Percentiles rank a stretch among this genome's conserved stretches.
These are phyloP conservation scores for Calophaca sinica DNA, from an alignment of 306 rosid species.

Conservation along the genomic window DNA sequence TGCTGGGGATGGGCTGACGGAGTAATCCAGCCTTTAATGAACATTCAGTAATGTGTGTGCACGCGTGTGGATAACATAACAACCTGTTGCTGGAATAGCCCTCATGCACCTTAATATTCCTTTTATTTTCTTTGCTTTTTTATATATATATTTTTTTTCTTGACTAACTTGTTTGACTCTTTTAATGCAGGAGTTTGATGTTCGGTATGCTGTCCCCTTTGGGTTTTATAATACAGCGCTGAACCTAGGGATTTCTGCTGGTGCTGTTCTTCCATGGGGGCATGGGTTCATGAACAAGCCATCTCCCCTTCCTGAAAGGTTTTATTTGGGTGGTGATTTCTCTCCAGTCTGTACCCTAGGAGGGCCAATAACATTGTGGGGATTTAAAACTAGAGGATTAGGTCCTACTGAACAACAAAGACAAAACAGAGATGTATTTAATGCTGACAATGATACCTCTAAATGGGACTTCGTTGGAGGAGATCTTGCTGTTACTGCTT, in stretches of 20 bases:
- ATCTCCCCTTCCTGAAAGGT: constrained; percentile 89
- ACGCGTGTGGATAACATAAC: neutral
- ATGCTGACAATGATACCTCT: constrained; percentile 58
- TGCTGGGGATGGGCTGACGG: too few relatives aligned
- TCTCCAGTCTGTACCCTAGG: constrained; percentile 91
- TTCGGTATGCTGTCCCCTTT: constrained; percentile 85
- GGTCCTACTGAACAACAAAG: constrained; percentile 89
- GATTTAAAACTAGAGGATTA: constrained; percentile 88
- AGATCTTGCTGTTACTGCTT: constrained; percentile 94
- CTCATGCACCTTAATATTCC: constrained; percentile 1
- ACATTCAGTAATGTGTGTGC: constrained; percentile 19
- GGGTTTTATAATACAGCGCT: constrained; percentile 86
- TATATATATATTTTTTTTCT: constrained; percentile 4
- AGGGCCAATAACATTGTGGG: constrained; percentile 88
- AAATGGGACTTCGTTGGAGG: constrained; percentile 86
- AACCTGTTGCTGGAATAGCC: constrained; percentile 1
- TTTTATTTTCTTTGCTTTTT: neutral
- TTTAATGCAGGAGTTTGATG: constrained; percentile 80
- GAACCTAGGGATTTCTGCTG: constrained; percentile 87
- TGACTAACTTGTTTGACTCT: constrained; percentile 44
- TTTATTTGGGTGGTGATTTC: constrained; percentile 96
- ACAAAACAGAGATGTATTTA: constrained; percentile 54
- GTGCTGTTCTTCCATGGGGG: constrained; percentile 91
- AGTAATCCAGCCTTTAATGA: neutral
- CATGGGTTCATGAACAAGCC: constrained; percentile 78